Percentiles rank a stretch among this genome's conserved stretches.
These are phyloP conservation scores for Alloteropsis angusta DNA, from an alignment of 202 grass and related monocot genomes.

Conservation along the genomic window DNA sequence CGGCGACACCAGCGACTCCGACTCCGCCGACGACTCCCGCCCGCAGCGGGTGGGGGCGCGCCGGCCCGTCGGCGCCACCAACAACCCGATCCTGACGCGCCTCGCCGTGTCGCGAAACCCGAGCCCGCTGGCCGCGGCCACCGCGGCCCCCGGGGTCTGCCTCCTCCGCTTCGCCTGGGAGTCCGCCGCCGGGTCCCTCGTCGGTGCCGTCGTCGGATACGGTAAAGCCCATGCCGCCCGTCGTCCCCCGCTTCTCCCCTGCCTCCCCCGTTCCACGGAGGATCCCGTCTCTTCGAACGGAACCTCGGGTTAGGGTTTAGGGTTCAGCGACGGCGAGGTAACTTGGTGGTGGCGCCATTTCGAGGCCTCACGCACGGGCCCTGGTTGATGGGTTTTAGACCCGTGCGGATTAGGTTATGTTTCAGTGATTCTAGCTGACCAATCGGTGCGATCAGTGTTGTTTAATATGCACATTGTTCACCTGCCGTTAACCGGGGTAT, in stretches of 20 bases:
- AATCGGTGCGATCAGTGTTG: not conserved
- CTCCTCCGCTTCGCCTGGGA: slow-evolving; percentile 56
- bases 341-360: not conserved
- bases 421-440: not conserved
- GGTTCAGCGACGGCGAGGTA: not conserved
- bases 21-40: slow-evolving; percentile 27
- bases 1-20: slow-evolving; percentile 22
- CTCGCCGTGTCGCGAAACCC: slow-evolving; percentile 48
- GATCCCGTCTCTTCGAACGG: not conserved
- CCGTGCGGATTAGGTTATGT: not conserved
- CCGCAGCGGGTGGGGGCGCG: not conserved
- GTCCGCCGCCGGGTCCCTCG: slow-evolving; percentile 52
- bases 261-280: not conserved
- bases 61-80: not conserved
- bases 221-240: slow-evolving; percentile 19
- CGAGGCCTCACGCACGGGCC: not conserved
- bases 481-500: not conserved
- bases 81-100: slow-evolving; percentile 40
- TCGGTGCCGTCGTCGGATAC: slow-evolving; percentile 46
- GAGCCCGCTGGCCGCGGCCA: slow-evolving; percentile 47
- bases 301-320: slow-evolving; percentile 18
- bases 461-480: not conserved
- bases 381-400: not conserved
- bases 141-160: slow-evolving; percentile 43
- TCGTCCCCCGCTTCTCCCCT: not conserved